Evolutionary conservation across 2,329 filamentous ascomycete species (phyloP).

Genomic region (Lecanoromycetidae sp.): DNA sequence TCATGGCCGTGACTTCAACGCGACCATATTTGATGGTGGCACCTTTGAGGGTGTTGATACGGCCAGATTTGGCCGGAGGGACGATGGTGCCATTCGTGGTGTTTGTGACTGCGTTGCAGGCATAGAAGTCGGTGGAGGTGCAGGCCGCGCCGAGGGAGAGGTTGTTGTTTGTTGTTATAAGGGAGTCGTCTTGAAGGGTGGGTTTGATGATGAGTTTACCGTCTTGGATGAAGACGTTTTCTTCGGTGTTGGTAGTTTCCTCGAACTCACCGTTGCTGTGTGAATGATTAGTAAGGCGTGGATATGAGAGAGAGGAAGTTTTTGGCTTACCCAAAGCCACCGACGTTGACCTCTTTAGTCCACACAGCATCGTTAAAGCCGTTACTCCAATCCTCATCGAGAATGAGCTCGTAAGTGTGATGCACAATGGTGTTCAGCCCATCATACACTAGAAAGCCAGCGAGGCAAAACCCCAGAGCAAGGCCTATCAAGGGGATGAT

Average conservation of each 20-base stretch:
- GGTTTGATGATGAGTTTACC: slow-evolving; percentile 63
- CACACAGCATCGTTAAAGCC: slow-evolving; percentile 51
- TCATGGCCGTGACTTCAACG: slow-evolving; percentile 64
- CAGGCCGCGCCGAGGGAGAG: slow-evolving; percentile 57
- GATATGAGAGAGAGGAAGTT: not conserved
- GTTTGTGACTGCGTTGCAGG: slow-evolving; percentile 62
- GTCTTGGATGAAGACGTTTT: slow-evolving; percentile 62
- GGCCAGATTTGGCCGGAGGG: slow-evolving; percentile 64
- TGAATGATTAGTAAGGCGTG: not conserved
- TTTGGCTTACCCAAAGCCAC: slow-evolving; percentile 57
- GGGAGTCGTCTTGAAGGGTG: slow-evolving; percentile 56
- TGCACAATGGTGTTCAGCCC: slow-evolving; percentile 59
- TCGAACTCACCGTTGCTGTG: slow-evolving; percentile 66
- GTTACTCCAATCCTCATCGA: slow-evolving; percentile 53
- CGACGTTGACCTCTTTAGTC: slow-evolving; percentile 63
- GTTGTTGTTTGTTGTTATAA: slow-evolving; percentile 53
- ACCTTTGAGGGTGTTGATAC: slow-evolving; percentile 61
- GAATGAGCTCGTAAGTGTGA: slow-evolving; percentile 59
- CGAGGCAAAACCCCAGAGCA: slow-evolving; percentile 52
- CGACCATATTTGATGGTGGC: slow-evolving; percentile 67
- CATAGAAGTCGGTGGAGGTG: slow-evolving; percentile 43
- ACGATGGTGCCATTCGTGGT: slow-evolving; percentile 65
- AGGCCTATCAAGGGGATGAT: slow-evolving; percentile 67
- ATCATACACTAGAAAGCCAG: slow-evolving; percentile 63
- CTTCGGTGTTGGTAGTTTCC: slow-evolving; percentile 56